Evolutionary conservation across 768 basidiomycete species (phyloP).

Genomic region (Tulasnella calospora): DNA sequence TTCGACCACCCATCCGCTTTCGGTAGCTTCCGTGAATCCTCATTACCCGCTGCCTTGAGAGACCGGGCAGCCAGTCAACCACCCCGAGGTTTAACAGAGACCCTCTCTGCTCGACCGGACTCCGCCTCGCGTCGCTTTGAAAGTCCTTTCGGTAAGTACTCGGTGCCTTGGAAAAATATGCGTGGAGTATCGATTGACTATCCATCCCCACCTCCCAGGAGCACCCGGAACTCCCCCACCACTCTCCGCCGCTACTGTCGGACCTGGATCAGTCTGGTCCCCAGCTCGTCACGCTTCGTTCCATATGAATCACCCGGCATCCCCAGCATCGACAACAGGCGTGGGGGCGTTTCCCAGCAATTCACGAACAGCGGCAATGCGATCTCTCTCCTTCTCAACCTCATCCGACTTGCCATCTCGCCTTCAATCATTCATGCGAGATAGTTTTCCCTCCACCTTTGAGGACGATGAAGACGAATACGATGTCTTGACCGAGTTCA

Average conservation of each 20-base stretch:
- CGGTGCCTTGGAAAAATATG: not conserved
- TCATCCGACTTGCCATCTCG: constrained; percentile 31
- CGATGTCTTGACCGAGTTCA: constrained; percentile 38
- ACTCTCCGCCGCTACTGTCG: not conserved
- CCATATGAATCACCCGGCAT: constrained; percentile 14
- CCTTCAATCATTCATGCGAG: constrained; percentile 47
- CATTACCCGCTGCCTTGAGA: constrained; percentile 16
- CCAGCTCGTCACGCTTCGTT: constrained; percentile 21
- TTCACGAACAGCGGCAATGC: constrained; percentile 12
- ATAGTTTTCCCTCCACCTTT: constrained; percentile 66
- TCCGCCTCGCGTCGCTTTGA: constrained; percentile 14
- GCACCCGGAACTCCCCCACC: constrained; percentile 25
- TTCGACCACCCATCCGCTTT: constrained; percentile 9
- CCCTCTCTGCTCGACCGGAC: constrained; percentile 7
- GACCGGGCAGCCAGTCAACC: constrained; percentile 28
- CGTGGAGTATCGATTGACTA: constrained; percentile 2
- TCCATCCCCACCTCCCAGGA: constrained; percentile 3
- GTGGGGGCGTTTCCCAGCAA: constrained; percentile 8
- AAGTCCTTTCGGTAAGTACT: constrained; percentile 20
- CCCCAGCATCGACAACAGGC: constrained; percentile 4
- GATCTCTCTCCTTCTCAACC: constrained; percentile 45
- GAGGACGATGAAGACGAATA: constrained; percentile 67
- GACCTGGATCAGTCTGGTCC: constrained; percentile 7
- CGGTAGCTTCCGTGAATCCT: constrained; percentile 17
- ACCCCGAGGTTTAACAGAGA: constrained; percentile 14